A percentile compares a stretch with the other conserved stretches of the same genome.
Conservation (phyloP, 345 rosid species). For the Corymbia maculata region DNA sequence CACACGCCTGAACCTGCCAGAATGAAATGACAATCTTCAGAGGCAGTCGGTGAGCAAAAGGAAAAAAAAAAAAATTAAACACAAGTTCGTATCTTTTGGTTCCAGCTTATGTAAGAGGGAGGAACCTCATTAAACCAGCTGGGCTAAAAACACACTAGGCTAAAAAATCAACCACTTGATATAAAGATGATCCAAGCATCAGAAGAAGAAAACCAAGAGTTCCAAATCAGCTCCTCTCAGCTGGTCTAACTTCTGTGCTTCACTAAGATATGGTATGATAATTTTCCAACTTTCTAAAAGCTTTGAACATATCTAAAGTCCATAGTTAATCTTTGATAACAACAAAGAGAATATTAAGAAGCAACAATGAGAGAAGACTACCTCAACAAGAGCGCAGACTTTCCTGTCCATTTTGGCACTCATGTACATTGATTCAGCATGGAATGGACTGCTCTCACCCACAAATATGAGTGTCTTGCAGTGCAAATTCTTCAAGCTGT, state of each 20-base stretch:
- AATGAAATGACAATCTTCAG: not conserved
- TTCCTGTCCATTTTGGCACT: conserved; percentile 31
- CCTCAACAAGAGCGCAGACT: conserved; percentile 52
- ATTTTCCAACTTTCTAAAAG: not conserved
- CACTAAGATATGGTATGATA: not conserved
- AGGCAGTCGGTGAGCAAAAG: not conserved
- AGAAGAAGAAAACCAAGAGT: not conserved
- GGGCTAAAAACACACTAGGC: not conserved
- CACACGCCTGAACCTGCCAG: conserved; percentile 51
- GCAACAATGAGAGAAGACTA: not conserved
- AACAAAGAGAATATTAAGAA: not conserved
- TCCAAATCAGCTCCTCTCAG: not conserved
- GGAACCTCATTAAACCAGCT: not conserved
- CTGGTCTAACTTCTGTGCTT: not conserved
- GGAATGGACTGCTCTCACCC: conserved; percentile 51
- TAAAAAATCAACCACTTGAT: not conserved
- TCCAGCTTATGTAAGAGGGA: not conserved
- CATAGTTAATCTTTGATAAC: not conserved
- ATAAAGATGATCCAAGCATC: not conserved
- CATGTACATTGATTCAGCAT: conserved; percentile 38
- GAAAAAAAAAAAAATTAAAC: not conserved
- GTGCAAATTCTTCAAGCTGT: conserved; percentile 30
- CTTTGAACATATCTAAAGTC: not conserved
- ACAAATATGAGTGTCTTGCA: conserved; percentile 50
- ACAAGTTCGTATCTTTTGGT: not conserved